Evolutionary conservation across 2,329 filamentous ascomycete species (phyloP), one percentile per base, ranked within the genome.

Genomic region (Hymenoscyphus albidus): DNA sequence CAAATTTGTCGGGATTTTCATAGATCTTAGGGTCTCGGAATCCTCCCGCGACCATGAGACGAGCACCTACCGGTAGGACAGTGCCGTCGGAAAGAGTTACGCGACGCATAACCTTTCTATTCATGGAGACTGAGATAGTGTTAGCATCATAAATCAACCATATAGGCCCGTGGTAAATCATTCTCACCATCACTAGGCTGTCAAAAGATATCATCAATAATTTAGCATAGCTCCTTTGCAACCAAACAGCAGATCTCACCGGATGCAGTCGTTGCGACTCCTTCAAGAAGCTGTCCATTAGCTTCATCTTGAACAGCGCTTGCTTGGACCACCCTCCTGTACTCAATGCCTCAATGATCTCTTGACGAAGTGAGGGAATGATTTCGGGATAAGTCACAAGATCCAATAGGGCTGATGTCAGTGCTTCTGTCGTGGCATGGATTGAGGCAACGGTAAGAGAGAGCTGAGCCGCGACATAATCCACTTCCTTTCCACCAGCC

Each of bases 201-300:
- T 44, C 27, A 27, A 27, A 27, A 27, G 27, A 27, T 3, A 27
- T 27, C 27, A 27, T 27, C 27, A 27, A 27, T 27, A 27, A 27
- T 27, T 27, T 27, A 27, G 27, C 27, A 27, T 27, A 27, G 27
- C 27, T 27, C 27, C 27, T 27, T 27, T 27, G 27, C 27, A 27
- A 27, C 27, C 27, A 27, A 38, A 16, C 31, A 27, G 27, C 2
- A 27, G 27, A 27, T 27, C 27, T 27, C 27, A 27, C 5, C 18
- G 40, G 59, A 12, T 61, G 32, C 27, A 61, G 27, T 18, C 59
- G 42, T 18, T 61, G 59, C 27, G 18, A 54, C 40, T 61, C 59
- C 27, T 61, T 61, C 12, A 61, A 32, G 13, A 61, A 13, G 27
- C 18, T 32, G n/a, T 61, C 59, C 3, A 61, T 4, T 13, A 61